Percentiles rank a stretch among this genome's conserved stretches.
phyloP scores from a whole-genome alignment of 1,284 basidiomycete species.

The Papiliotrema laurentii region DNA sequence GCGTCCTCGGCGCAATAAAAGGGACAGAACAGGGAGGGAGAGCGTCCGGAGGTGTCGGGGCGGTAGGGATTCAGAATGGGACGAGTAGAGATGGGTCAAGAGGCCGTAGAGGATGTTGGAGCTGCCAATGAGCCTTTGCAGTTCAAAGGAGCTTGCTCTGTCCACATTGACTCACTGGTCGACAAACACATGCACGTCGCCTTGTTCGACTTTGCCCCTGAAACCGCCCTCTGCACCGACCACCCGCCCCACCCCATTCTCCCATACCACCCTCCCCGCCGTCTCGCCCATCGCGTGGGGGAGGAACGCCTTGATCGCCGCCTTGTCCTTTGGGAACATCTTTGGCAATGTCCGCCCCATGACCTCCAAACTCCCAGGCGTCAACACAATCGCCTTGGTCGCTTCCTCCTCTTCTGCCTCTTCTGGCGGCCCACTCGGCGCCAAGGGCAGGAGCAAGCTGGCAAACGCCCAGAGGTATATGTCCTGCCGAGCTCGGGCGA shows the following conservation, averaged over 20 bases:
- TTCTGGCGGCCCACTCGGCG: conserved; percentile 9
- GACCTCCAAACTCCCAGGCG: conserved; percentile 12
- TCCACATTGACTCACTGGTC: conserved; percentile 62
- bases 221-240: conserved; percentile 18
- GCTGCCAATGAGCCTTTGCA: conserved; percentile 52
- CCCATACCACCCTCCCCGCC: conserved; percentile 32
- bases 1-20: conserved; percentile 68
- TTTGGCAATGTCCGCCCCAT: conserved; percentile 15
- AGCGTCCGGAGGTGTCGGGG: conserved; percentile 51
- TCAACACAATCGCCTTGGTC: conserved; percentile 10
- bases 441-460: conserved; percentile 18
- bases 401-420: conserved; percentile 6
- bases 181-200: conserved; percentile 74
- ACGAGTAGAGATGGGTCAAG: conserved; percentile 51
- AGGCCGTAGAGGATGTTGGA: conserved; percentile 80
- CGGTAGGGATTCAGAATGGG: conserved; percentile 16
- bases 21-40: conserved; percentile 63
- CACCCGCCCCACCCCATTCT: conserved; percentile 31
- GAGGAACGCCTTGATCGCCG: conserved; percentile 16
- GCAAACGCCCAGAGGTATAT: conserved; percentile 18
- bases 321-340: conserved; percentile 19
- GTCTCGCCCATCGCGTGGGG: conserved; percentile 20
- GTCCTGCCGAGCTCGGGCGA: conserved; percentile 21
- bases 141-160: conserved; percentile 3
- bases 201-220: conserved; percentile 43